Percentiles rank a stretch among this genome's conserved stretches.
Evolutionary conservation across 2,329 filamentous ascomycete genomes (phyloP).

Genomic region (Escovopsis sp.): DNA sequence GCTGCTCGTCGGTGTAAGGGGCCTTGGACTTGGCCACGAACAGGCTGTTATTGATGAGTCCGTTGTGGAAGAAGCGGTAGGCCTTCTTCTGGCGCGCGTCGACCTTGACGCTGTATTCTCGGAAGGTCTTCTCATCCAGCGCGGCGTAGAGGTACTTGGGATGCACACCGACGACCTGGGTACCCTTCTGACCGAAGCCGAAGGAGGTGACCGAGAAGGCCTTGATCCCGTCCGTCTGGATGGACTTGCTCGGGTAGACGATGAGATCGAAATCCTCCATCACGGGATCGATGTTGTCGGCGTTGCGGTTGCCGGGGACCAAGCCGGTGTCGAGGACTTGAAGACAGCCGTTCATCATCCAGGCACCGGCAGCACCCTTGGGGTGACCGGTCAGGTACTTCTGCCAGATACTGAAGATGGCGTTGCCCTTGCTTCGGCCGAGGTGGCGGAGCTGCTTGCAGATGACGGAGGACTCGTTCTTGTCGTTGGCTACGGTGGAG

Average conservation of each 20-base stretch:
- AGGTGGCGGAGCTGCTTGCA: constrained; percentile 93
- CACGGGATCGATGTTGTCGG: constrained; percentile 88
- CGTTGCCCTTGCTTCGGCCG: constrained; percentile 91
- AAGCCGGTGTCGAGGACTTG: constrained; percentile 90
- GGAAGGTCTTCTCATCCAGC: constrained; percentile 75
- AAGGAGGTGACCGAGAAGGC: constrained; percentile 98
- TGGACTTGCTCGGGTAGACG: constrained; percentile 85
- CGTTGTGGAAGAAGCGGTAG: constrained; percentile 97
- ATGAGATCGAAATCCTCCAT: constrained; percentile 99
- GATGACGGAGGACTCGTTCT: constrained; percentile 97
- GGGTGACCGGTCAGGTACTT: constrained; percentile 98
- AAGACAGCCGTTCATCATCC: constrained; percentile 98
- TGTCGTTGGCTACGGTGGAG: constrained; percentile 96
- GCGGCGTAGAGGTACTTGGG: constrained; percentile 90
- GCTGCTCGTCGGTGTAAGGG: constrained; percentile 79
- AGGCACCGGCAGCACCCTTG: constrained; percentile 96
- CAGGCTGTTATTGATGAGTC: constrained; percentile 92
- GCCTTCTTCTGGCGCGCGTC: constrained; percentile 94
- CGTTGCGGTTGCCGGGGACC: constrained; percentile 93
- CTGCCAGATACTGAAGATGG: constrained; percentile 93
- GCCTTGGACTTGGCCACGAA: constrained; percentile 90
- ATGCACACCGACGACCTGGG: constrained; percentile 92
- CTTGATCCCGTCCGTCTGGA: constrained; percentile 96
- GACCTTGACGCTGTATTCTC: constrained; percentile 74
- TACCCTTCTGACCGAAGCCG: constrained; percentile 97